Conservation (phyloP, 1,284 basidiomycete genomes). For the Apiotrichum domesticum region DNA sequence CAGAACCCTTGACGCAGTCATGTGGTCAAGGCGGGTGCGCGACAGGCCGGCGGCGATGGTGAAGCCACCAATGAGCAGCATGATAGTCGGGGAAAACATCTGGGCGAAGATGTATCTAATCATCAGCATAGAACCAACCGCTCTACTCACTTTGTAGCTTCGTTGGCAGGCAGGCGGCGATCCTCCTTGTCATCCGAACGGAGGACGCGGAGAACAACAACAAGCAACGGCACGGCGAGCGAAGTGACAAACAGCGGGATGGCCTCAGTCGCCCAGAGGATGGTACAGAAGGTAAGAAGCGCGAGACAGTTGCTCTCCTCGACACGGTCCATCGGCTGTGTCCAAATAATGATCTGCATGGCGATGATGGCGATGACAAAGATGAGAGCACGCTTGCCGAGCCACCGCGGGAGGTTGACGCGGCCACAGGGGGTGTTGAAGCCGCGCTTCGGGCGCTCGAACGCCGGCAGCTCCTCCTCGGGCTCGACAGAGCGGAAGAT, state of each 20-base stretch:
- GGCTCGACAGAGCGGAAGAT: constrained; percentile 62
- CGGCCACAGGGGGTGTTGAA: constrained; percentile 59
- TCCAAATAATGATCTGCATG: constrained; percentile 59
- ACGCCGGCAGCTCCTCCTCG: constrained; percentile 52
- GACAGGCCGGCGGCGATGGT: constrained; percentile 94
- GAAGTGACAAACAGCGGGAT: constrained; percentile 97
- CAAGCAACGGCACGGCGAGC: constrained; percentile 76
- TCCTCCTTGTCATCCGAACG: constrained; percentile 58
- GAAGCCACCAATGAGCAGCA: constrained; percentile 96
- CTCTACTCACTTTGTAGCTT: constrained; percentile 70
- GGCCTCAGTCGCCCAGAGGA: constrained; percentile 96
- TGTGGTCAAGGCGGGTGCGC: constrained; percentile 95
- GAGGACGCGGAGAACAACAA: constrained; percentile 80
- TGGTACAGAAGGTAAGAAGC: constrained; percentile 81
- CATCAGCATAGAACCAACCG: background rate
- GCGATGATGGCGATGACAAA: constrained; percentile 56
- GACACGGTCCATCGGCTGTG: constrained; percentile 57
- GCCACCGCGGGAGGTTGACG: constrained; percentile 50
- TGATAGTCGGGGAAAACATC: constrained; percentile 65
- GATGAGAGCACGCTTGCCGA: constrained; percentile 61
- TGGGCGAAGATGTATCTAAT: constrained; percentile 67
- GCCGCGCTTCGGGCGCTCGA: constrained; percentile 45
- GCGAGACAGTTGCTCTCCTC: constrained; percentile 91
- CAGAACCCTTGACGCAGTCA: constrained; percentile 87
- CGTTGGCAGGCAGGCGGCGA: constrained; percentile 57